Conservation (phyloP, 805 yeast species). For the Candida nemodendra region DNA sequence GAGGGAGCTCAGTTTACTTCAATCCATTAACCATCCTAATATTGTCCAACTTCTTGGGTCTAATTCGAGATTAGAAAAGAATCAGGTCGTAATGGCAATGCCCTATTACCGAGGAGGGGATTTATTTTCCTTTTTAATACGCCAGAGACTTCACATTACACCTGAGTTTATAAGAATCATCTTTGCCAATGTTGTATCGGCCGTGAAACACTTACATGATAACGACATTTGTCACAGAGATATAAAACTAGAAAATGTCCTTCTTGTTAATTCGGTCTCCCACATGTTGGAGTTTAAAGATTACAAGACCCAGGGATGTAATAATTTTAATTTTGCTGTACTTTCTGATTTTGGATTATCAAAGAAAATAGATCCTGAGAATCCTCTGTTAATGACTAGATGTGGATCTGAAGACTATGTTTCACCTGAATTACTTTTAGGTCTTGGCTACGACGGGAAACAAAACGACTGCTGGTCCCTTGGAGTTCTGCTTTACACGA, state of each 20-base stretch:
- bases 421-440: slow-evolving; percentile 90
- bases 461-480: slow-evolving; percentile 93
- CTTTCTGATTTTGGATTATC: slow-evolving; percentile 90
- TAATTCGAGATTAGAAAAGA: slow-evolving; percentile 30
- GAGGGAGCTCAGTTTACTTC: slow-evolving; percentile 74
- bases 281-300: slow-evolving; percentile 26
- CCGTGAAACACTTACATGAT: slow-evolving; percentile 70
- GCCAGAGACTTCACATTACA: slow-evolving; percentile 40
- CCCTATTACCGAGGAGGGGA: slow-evolving; percentile 88
- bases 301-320: background rate
- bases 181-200: slow-evolving; percentile 67
- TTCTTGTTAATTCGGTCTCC: slow-evolving; percentile 40
- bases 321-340: slow-evolving; percentile 40
- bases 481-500: slow-evolving; percentile 85
- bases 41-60: slow-evolving; percentile 61
- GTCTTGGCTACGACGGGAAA: slow-evolving; percentile 86
- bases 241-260: slow-evolving; percentile 80
- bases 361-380: slow-evolving; percentile 56
- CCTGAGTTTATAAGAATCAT: slow-evolving; percentile 56
- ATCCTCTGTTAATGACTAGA: slow-evolving; percentile 73
- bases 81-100: slow-evolving; percentile 50
- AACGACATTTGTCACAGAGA: slow-evolving; percentile 82
- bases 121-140: slow-evolving; percentile 60
- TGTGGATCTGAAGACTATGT: slow-evolving; percentile 98
- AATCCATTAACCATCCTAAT: slow-evolving; percentile 61